Evolutionary conservation across 768 basidiomycete genomes (phyloP), one percentile per base, ranked within the genome.

Genomic region (Boletus barrowsii): DNA sequence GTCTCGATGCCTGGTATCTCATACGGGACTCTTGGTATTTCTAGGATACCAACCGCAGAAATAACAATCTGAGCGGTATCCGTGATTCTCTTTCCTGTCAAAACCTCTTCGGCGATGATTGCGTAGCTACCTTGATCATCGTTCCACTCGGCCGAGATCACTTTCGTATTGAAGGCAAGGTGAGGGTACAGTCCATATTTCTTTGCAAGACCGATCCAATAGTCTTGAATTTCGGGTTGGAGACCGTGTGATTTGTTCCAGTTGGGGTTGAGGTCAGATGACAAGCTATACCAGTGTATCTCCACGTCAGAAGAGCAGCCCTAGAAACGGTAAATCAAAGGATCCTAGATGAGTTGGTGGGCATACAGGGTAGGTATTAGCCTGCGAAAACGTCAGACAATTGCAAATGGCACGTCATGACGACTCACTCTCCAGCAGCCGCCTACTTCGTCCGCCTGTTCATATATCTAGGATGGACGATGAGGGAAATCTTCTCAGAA

Each of bases 371-470:
- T 69, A 68, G 36, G 63, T 61, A 42, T 68, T 72, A 5, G 55
- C 70, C 70, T 73, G 51, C n/a, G 41, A 22, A n/a, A 42, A 48
- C 30, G 56, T 58, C 47, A 58, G 35, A 35, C 18, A 1, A 24
- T 3, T 11, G 18, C 18, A 15, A 1, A n/a, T 45, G 18, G 41
- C 26, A 22, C 35, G 17, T 24, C 24, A 24, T 54, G 13, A 47
- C 10, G 32, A 69, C 79, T 57, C 52, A 82, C 80, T 55, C 78
- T 70, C 80, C 81, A 82, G 30, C 78, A 79, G 36, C 80, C 79
- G 10, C 81, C 81, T 17, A 81, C 71, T 36, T 75, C 74, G 4
- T 48, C 46, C 5, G 62, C 74, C 50, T 78, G 76, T 58, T 82
- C 80, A 32, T 73, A 78, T 18, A 82, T 76, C 81, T 45, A 11